phyloP scores from a whole-genome alignment of 257 asterid genomes.

The Solanum acaule region DNA sequence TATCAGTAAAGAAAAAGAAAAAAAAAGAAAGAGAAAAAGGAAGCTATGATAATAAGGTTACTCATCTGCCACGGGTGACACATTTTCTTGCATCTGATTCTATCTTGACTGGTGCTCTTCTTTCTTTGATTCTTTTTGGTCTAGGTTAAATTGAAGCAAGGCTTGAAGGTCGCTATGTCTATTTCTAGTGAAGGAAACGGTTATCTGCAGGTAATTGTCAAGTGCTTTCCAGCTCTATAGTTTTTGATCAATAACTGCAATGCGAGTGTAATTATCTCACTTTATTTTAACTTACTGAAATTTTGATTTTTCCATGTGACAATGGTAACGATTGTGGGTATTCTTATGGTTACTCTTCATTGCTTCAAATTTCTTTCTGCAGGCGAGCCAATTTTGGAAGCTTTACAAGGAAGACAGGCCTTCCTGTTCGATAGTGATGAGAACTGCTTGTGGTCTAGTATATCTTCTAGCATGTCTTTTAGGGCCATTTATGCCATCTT shows the following conservation, averaged over 20 bases:
- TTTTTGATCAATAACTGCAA: background rate
- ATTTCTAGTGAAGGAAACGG: constrained; percentile 93
- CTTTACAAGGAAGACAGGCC: constrained; percentile 82
- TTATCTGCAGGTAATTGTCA: constrained; percentile 66
- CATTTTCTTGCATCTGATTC: constrained; percentile 1
- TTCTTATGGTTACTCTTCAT: background rate
- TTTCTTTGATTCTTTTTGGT: background rate
- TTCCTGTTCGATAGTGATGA: constrained; percentile 77
- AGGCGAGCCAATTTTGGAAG: constrained; percentile 95
- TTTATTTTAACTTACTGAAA: background rate
- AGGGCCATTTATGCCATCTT: constrained; percentile 95
- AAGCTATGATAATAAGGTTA: background rate
- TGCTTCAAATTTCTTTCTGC: background rate
- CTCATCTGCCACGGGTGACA: background rate
- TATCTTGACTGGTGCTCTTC: background rate
- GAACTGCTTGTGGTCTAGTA: constrained; percentile 77
- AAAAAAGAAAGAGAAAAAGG: background rate
- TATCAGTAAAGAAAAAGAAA: background rate
- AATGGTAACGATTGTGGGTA: background rate
- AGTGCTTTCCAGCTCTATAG: background rate
- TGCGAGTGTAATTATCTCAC: background rate
- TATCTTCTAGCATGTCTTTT: constrained; percentile 83
- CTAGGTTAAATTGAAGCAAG: constrained; percentile 92
- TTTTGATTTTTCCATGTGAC: background rate
- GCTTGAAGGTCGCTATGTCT: constrained; percentile 83